A percentile compares a stretch with the other conserved stretches of the same genome.
Conservation (phyloP, 2,329 filamentous ascomycete genomes). For the Trichoderma pleuroti region DNA sequence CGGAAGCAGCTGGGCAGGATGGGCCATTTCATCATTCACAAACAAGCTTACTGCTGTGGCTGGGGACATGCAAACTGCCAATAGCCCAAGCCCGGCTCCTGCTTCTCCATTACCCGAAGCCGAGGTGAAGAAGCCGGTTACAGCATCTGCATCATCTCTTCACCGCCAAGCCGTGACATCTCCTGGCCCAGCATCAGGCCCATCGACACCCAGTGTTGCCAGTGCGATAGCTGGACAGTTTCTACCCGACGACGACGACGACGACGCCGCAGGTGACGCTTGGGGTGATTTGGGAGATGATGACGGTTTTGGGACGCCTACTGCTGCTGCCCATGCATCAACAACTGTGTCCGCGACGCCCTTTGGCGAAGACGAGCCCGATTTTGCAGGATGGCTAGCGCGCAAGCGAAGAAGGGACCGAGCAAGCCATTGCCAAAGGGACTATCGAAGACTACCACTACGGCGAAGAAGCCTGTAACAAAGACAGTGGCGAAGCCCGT, state of each 20-base stretch:
- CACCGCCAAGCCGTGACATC: slow-evolving; percentile 59
- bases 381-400: slow-evolving; percentile 93
- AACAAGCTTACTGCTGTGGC: slow-evolving; percentile 84
- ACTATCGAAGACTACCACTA: slow-evolving; percentile 58
- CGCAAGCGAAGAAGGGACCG: slow-evolving; percentile 68
- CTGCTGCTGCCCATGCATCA: slow-evolving; percentile 33
- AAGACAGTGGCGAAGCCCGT: slow-evolving; percentile 40
- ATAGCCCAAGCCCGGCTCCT: slow-evolving; percentile 42
- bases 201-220: slow-evolving; percentile 43
- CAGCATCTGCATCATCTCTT: slow-evolving; percentile 54
- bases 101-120: slow-evolving; percentile 40
- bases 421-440: slow-evolving; percentile 78
- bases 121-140: slow-evolving; percentile 36
- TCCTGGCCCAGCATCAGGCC: slow-evolving; percentile 45
- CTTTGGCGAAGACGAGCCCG: slow-evolving; percentile 85
- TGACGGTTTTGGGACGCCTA: slow-evolving; percentile 36
- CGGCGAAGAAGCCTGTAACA: slow-evolving; percentile 40
- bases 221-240: slow-evolving; percentile 47
- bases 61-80: slow-evolving; percentile 73
- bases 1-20: slow-evolving; percentile 69
- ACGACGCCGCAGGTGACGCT: slow-evolving; percentile 65
- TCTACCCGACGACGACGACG: slow-evolving; percentile 56
- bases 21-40: slow-evolving; percentile 98
- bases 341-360: slow-evolving; percentile 42
- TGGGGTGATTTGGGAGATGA: slow-evolving; percentile 63